Base-by-base conservation (phyloP, 306 rosid species). In the Citrullus colocynthis region DNA sequence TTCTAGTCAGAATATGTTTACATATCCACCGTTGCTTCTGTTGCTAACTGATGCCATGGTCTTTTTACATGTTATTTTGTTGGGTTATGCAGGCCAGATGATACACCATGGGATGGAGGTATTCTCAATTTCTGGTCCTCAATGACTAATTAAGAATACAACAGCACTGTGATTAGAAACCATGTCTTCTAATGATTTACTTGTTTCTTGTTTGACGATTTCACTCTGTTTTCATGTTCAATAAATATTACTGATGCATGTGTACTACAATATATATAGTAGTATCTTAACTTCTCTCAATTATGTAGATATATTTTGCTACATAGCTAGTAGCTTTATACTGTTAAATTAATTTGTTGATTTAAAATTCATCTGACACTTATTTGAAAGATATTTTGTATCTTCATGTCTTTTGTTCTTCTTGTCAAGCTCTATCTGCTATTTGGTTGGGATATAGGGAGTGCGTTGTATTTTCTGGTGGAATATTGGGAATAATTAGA, bases 41-140 rank as follows among this genome's bases (percentile, higher is more conserved):
- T 60, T 14, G 48, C 58, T 20, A 4, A 15, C 57, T 63, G 62
- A 62, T 45, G 59, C 49, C 49, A 28, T 62, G 39, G 44, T 75
- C 78, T 44, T 82, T 41, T 83, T 84, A 73, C 51, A 36, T 57
- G 49, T 86, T 66, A 66, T 20, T 81, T 82, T 63, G 12, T 77
- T 80, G 55, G 69, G 78, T 84, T 89, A 80, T 89, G 76, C 93
- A 94, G 98, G 79, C 98, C 98, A 3, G 97, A 91, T 88, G 98
- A 94, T 84, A 94, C 97, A 62, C 96, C 96, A 0, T 94, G 98
- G 98, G 98, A 94, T 84, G 98, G 98, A 94, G 98, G 98, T 90
- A 85, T 67, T 60, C 51, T 88, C 48, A 63, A 78, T 58, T 74
- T 54, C 78, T 41, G 8, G 52, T 13, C 28, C 49, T 65, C 9